Evolutionary conservation across 2,329 filamentous ascomycete genomes (phyloP), one percentile per base, ranked within the genome.

Genomic region (Fusarium coffeatum): DNA sequence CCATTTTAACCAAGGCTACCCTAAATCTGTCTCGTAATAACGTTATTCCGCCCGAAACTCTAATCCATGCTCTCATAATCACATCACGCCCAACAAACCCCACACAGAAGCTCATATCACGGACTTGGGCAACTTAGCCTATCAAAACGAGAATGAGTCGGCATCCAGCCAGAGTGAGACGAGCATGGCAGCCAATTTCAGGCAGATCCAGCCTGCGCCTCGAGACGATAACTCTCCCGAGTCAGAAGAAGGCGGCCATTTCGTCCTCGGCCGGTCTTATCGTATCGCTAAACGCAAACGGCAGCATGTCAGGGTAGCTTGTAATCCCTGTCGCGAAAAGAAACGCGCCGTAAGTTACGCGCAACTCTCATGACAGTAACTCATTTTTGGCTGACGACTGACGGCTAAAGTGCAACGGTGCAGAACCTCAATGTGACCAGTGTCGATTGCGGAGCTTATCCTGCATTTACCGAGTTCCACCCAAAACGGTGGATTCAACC

Each of bases 221-320:
- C 18, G 43, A 59, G 54, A 61, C 7, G 58, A 58, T 25, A 28
- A 32, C 20, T 47, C 45, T 28, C 34, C 18, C 6, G 34, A 20
- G 4, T 6, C 16, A 45, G 42, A 27, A 27, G 18, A 18, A 28
- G n/a, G 45, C 28, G 42, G 25, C 32, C 15, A 27, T n/a, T 15
- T 15, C 12, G 45, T 47, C 8, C 11, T 13, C 2, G 34, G 47
- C 12, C 43, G 22, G 6, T 15, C 46, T 18, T 61, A 42, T 13
- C 54, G 54, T 5, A 40, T 59, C 18, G 25, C 34, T 1, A 61
- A 59, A 6, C 46, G 22, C 1, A 61, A 61, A 13, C 58, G 58
- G 8, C 58, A 59, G 23, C 34, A 61, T 59, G 54, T 59, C 54
- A 61, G 34, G 54, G 27, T 59, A 61, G 58, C 58, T n/a, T 61